These are phyloP conservation scores for Biscogniauxia marginata DNA, from an alignment of 2,329 filamentous ascomycete genomes.

Conservation along the genomic window DNA sequence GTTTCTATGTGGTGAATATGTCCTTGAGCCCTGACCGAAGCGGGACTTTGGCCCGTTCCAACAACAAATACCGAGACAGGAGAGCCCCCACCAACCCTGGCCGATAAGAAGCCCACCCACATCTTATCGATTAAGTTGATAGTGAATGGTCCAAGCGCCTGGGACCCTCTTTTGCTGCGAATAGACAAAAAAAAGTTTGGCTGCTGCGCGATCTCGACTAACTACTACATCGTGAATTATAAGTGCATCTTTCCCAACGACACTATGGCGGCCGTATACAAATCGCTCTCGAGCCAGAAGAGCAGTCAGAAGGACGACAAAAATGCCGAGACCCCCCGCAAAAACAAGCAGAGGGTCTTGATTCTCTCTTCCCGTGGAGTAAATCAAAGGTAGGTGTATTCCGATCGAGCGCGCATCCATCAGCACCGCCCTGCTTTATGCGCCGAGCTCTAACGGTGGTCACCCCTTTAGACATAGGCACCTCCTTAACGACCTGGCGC, in stretches of 20 bases:
- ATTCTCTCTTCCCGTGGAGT: slow-evolving; percentile 92
- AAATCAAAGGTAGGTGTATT: slow-evolving; percentile 57
- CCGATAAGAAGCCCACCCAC: slow-evolving; percentile 2
- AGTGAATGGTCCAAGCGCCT: not conserved
- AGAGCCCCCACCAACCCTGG: not conserved
- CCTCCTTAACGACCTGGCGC: slow-evolving; percentile 82
- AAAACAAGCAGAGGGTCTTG: slow-evolving; percentile 75
- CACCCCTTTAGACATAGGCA: slow-evolving; percentile 72
- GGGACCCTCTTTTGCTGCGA: not conserved
- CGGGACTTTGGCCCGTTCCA: not conserved
- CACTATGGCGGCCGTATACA: slow-evolving; percentile 72
- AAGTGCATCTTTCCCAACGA: slow-evolving; percentile 1
- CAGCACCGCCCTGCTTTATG: not conserved
- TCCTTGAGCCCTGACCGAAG: not conserved
- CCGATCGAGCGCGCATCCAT: not conserved
- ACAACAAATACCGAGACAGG: not conserved
- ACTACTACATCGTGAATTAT: no score
- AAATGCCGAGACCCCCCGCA: slow-evolving; percentile 50
- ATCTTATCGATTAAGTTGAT: slow-evolving; percentile 18
- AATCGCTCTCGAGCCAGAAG: slow-evolving; percentile 64
- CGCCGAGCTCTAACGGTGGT: slow-evolving; percentile 46
- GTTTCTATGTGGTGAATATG: not conserved
- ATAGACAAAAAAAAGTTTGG: not conserved
- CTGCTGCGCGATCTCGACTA: not conserved
- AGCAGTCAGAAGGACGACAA: slow-evolving; percentile 49